Percentiles rank a stretch among this genome's conserved stretches.
Evolutionary conservation across 163 green algal genomes (phyloP).

Genomic region (Prototheca stagnorum): DNA sequence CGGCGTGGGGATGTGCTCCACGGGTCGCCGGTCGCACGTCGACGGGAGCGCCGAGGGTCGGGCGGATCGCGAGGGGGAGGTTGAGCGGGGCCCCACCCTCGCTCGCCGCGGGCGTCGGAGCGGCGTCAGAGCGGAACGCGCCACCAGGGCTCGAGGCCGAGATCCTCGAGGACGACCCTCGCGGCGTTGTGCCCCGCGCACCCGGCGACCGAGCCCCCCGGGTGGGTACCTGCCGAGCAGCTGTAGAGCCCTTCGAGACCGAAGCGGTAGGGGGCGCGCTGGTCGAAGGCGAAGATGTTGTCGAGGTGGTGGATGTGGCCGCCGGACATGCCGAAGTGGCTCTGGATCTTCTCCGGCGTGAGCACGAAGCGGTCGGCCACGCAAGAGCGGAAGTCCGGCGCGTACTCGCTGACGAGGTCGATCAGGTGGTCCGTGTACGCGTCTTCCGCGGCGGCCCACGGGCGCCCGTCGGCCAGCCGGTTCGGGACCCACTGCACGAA

Average conservation of each 20-base stretch:
- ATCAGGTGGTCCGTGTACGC: conserved; percentile 33
- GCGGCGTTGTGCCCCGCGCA: conserved; percentile 39
- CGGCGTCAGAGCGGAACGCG: too few species aligned
- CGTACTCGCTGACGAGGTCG: conserved; percentile 28
- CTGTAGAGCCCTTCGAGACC: conserved; percentile 32
- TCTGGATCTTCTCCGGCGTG: conserved; percentile 32
- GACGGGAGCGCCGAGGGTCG: too few species aligned
- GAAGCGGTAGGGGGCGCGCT: conserved; percentile 31
- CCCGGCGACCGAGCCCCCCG: conserved; percentile 30
- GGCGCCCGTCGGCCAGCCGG: conserved; percentile 9
- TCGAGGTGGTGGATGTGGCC: conserved; percentile 49
- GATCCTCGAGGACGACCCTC: conserved; percentile 17
- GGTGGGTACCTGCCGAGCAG: conserved; percentile 32
- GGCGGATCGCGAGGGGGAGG: too few species aligned
- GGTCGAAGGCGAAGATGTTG: conserved; percentile 33
- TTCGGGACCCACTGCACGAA: conserved; percentile 44
- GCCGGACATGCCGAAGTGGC: conserved; percentile 36
- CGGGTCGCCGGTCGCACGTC: too few species aligned
- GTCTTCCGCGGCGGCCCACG: conserved; percentile 24
- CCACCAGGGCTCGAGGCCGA: conserved; percentile 20
- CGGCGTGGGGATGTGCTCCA: too few species aligned
- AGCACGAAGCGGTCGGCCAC: conserved; percentile 35
- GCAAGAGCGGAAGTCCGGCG: conserved; percentile 14
- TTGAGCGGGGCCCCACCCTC: too few species aligned
- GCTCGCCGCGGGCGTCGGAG: too few species aligned